These are phyloP conservation scores for Quercus lobata DNA, from an alignment of 331 rosid species.

Conservation along the genomic window DNA sequence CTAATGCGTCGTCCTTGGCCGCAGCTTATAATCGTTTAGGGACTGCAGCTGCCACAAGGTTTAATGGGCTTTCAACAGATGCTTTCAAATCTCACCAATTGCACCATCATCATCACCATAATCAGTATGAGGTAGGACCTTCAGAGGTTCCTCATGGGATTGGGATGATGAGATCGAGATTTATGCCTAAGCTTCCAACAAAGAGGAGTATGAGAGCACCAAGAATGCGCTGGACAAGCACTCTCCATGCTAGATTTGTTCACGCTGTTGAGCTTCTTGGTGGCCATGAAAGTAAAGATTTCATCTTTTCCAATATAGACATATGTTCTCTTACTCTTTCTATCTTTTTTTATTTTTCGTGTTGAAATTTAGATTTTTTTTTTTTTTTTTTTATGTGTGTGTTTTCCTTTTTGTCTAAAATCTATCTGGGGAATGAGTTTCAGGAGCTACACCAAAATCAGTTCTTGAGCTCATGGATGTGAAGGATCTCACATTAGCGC, in stretches of 20 bases:
- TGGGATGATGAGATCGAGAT: slow-evolving; percentile 65
- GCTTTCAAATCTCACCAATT: slow-evolving; percentile 48
- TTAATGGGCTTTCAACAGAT: slow-evolving; percentile 41
- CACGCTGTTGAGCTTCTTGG: slow-evolving; percentile 96
- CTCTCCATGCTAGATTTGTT: slow-evolving; percentile 85
- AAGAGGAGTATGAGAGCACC: slow-evolving; percentile 95
- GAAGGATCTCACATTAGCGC: slow-evolving; percentile 95
- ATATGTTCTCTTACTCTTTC: background rate
- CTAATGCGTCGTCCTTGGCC: slow-evolving; percentile 19
- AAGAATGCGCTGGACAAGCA: slow-evolving; percentile 91
- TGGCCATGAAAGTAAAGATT: slow-evolving; percentile 79
- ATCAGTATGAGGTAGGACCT: slow-evolving; percentile 37
- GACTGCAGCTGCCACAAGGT: slow-evolving; percentile 17
- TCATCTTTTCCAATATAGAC: background rate
- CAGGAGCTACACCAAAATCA: slow-evolving; percentile 96
- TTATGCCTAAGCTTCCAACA: slow-evolving; percentile 63
- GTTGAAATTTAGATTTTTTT: slow-evolving; percentile 1
- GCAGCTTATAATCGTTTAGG: slow-evolving; percentile 30
- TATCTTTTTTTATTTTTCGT: background rate
- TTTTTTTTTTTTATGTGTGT: background rate
- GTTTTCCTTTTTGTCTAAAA: background rate
- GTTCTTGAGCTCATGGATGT: slow-evolving; percentile 99
- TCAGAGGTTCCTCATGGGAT: slow-evolving; percentile 43
- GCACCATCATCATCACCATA: slow-evolving; percentile 37
- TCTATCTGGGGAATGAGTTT: slow-evolving; percentile 24